phyloP scores from a whole-genome alignment of 345 rosid genomes.

The Hibiscus mutabilis region DNA sequence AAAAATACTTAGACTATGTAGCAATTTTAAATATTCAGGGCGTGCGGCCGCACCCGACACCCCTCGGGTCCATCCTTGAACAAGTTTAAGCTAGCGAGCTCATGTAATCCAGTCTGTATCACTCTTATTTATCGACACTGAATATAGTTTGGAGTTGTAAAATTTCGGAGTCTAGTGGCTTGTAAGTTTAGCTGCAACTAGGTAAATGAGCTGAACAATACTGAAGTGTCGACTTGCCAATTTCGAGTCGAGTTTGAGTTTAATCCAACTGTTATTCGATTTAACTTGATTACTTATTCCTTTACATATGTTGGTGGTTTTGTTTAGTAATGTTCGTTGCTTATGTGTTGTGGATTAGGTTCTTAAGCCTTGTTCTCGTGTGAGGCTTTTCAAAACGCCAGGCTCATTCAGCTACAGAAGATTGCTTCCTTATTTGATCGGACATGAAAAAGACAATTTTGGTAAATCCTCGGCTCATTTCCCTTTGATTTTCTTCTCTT shows the following conservation, averaged over 20 bases:
- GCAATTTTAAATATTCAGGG: too few relatives aligned
- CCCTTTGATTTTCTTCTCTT: not conserved
- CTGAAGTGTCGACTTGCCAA: too few relatives aligned
- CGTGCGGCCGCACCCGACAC: too few relatives aligned
- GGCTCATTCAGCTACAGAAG: constrained; percentile 62
- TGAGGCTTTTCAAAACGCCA: constrained; percentile 41
- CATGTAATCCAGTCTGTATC: not conserved
- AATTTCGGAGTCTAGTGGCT: not conserved
- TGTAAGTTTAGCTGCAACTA: too few relatives aligned
- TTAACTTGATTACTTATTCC: not conserved
- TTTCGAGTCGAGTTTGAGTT: not conserved
- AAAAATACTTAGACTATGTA: too few relatives aligned
- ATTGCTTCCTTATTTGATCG: constrained; percentile 69
- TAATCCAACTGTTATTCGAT: not conserved
- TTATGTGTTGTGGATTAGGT: constrained; percentile 20
- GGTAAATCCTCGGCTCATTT: constrained; percentile 20
- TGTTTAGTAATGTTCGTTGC: not conserved
- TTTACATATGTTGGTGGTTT: not conserved
- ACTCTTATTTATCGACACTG: not conserved
- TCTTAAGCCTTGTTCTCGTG: constrained; percentile 27
- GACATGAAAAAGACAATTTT: constrained; percentile 31
- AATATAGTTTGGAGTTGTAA: not conserved
- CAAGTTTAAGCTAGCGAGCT: not conserved
- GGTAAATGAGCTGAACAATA: too few relatives aligned
- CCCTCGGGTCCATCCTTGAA: not conserved